Evolutionary conservation across 2,329 filamentous ascomycete species (phyloP), one percentile per base, ranked within the genome.

Genomic region (Aspergillus sp.): DNA sequence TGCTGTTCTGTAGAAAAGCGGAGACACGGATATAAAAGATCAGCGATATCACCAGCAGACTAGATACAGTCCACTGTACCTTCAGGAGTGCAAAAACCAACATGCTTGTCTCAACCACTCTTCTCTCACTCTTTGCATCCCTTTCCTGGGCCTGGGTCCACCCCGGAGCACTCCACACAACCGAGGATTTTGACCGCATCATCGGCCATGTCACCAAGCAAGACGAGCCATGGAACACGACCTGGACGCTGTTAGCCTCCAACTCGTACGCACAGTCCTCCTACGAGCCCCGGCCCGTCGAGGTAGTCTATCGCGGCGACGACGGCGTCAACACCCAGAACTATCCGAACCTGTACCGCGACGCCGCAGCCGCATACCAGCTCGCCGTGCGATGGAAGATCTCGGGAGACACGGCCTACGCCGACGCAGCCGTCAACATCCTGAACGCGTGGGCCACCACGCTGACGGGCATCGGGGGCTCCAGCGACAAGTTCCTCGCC

Each of bases 301-400:
- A 61, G 13, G 67, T 54, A 5, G 57, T 77, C 14, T 76, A 69
- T 52, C 72, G 75, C 5, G 72, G 72, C 19, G 34, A 52, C 32
- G 58, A 65, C 51, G 55, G 60, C 2, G 52, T 50, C 4, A 53
- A 65, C 42, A 5, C 62, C 4, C 55, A 75, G 54, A 75, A 75
- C 55, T 74, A 74, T 45, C 21, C 50, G 5, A 49, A 29, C 10
- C 57, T 73, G 1, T 75, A 65, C 52, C 59, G 62, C 3, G 72
- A 76, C 48, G 61, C 67, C 7, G 63, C 68, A 1, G 70, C 71
- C 2, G 71, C 72, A 1, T 77, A 77, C 52, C 60, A 63, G 10
- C 66, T 71, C 23, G 72, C 72, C 5, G 52, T 79, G 1, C 65
- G 68, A 19, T 79, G 74, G 75, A 71, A 69, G 53, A 57, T 78